Evolutionary conservation across 352 stramenopile genomes (phyloP), one percentile per base, ranked within the genome.

Genomic region (Phytophthora megakarya): DNA sequence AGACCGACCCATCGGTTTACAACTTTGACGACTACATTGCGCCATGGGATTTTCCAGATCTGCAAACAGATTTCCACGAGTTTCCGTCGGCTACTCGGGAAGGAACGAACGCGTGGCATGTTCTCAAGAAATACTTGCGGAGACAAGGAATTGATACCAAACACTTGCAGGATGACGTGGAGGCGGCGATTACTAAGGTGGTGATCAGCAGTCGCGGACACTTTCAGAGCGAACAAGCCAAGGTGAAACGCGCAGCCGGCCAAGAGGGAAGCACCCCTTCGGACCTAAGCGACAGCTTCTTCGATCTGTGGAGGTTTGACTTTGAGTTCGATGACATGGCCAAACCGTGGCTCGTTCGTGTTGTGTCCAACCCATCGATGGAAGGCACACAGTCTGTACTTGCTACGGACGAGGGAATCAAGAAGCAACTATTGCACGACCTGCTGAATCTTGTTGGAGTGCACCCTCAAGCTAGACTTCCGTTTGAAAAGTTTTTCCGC

Each of bases 221-320:
- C 21, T 84, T 93, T 22, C 65, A 89, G 61, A 35, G 64, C 6
- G 59, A 78, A 19, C 71, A 86, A 42, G 40, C 23, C 22, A 84
- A 81, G 47, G 51, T 93, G 39, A 75, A 84, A 47, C 81, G 78
- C 15, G 44, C 57, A 26, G 58, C 57, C 13, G 52, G 82, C 19
- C 59, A 22, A 43, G 67, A 75, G 23, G 78, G 67, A 19, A 49
- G 67, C 5, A 40, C 64, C 1, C 62, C 55, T 12, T 77, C 61
- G 3, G 75, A 89, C 43, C 46, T 89, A 19, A 72, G 61, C 3
- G 75, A 88, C 35, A 90, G 69, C 54, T 98, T 97, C 54, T 97
- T 99, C 65, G 95, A 99, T 61, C 74, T 99, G 16, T 88, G 97
- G 53, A 97, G 93, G 21, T 92, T 98, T 60, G 96, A 99, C 61